phyloP scores from a whole-genome alignment of 1,284 basidiomycete genomes.

The Malassezia restricta region DNA sequence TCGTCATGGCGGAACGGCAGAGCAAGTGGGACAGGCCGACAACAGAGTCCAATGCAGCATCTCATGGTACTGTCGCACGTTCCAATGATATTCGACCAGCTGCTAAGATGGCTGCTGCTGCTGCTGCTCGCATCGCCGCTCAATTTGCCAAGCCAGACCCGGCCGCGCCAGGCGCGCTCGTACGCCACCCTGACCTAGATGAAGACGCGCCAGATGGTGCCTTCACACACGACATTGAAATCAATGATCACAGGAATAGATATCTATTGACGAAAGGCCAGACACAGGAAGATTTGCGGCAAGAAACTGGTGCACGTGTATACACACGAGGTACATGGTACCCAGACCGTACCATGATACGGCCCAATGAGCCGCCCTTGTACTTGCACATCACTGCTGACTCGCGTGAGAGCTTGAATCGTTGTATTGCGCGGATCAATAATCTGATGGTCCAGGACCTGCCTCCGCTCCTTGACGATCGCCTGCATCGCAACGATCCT shows the following conservation, averaged over 20 bases:
- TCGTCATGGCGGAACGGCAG: slow-evolving; percentile 15
- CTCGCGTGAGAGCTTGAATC: slow-evolving; percentile 61
- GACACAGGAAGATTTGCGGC: slow-evolving; percentile 70
- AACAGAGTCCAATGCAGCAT: neutral
- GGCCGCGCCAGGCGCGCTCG: slow-evolving; percentile 5
- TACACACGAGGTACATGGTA: slow-evolving; percentile 58
- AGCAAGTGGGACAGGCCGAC: slow-evolving; percentile 20
- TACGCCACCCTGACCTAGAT: slow-evolving; percentile 50
- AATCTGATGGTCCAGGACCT: slow-evolving; percentile 71
- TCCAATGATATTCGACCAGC: slow-evolving; percentile 2
- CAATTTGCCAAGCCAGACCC: slow-evolving; percentile 18
- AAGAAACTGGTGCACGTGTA: slow-evolving; percentile 45
- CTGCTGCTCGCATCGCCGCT: slow-evolving; percentile 38
- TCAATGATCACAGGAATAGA: slow-evolving; percentile 89
- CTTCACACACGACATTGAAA: slow-evolving; percentile 83
- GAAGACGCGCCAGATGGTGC: slow-evolving; percentile 64
- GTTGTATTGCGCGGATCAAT: slow-evolving; percentile 68
- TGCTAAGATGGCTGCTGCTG: slow-evolving; percentile 22
- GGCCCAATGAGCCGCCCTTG: slow-evolving; percentile 53
- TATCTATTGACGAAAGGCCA: slow-evolving; percentile 88
- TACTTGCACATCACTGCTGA: slow-evolving; percentile 86
- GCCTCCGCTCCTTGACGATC: slow-evolving; percentile 37
- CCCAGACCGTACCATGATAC: slow-evolving; percentile 49
- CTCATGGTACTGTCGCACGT: neutral
- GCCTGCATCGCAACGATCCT: slow-evolving; percentile 21